Conservation (phyloP, 306 rosid genomes). For the Abrus pulchellus region DNA sequence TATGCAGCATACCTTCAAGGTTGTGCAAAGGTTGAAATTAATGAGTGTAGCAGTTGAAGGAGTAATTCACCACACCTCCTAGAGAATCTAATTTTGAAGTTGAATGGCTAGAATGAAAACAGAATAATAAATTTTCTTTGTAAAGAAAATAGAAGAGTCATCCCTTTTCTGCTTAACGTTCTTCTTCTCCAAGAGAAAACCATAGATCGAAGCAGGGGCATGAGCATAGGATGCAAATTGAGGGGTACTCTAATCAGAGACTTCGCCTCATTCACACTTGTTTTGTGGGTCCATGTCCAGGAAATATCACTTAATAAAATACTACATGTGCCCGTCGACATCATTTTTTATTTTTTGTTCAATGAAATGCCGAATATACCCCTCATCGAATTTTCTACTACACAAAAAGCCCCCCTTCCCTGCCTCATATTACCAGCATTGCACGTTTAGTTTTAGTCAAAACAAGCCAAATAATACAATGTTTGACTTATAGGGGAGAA, state of each 20-base stretch:
- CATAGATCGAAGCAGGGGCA: slow-evolving; percentile 12
- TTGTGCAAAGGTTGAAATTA: slow-evolving; percentile 49
- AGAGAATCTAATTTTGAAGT: slow-evolving; percentile 1
- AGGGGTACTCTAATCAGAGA: slow-evolving; percentile 4
- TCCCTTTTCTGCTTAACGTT: slow-evolving; percentile 25
- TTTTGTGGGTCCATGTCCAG: slow-evolving; percentile 30
- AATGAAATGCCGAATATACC: slow-evolving; percentile 28
- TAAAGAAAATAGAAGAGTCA: neutral
- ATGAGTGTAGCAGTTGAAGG: slow-evolving; percentile 44
- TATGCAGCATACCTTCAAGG: slow-evolving; percentile 52
- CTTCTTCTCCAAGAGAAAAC: slow-evolving; percentile 11
- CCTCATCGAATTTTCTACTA: neutral
- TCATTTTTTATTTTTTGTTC: neutral
- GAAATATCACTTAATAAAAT: slow-evolving; percentile 19
- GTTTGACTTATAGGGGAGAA: slow-evolving; percentile 33
- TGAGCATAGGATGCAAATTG: neutral
- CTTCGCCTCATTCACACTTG: slow-evolving; percentile 42
- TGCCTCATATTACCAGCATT: neutral
- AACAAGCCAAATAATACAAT: slow-evolving; percentile 21
- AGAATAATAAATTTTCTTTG: slow-evolving; percentile 29
- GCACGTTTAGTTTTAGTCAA: slow-evolving; percentile 30
- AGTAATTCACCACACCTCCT: slow-evolving; percentile 35
- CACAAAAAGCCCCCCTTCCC: slow-evolving; percentile 30
- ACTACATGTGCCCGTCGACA: slow-evolving; percentile 45
- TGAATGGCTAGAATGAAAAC: slow-evolving; percentile 12